These are phyloP conservation scores for Eucalyptus camaldulensis DNA, from an alignment of 345 rosid species.

Conservation along the genomic window DNA sequence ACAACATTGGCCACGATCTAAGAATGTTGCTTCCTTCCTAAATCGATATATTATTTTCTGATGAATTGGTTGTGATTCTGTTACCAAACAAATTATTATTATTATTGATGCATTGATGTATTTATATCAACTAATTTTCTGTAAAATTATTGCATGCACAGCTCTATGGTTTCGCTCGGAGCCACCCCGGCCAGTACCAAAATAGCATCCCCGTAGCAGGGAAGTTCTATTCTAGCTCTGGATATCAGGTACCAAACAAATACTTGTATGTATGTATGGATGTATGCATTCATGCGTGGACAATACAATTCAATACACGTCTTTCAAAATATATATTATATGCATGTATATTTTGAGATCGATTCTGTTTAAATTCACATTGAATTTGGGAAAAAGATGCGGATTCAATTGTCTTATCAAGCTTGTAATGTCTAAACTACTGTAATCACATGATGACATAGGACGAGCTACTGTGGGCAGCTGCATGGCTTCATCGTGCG, in stretches of 20 bases:
- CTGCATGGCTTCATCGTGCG: conserved; percentile 33
- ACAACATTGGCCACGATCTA: neutral
- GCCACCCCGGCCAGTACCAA: conserved; percentile 15
- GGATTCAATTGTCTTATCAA: neutral
- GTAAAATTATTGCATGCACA: neutral
- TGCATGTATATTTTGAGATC: neutral
- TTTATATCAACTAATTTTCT: neutral
- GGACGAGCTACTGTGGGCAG: conserved; percentile 38
- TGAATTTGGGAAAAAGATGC: neutral
- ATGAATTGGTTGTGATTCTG: neutral
- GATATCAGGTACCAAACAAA: conserved; percentile 1
- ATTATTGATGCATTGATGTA: neutral
- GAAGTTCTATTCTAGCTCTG: conserved; percentile 35
- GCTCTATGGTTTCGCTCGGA: conserved; percentile 26
- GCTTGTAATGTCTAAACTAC: neutral
- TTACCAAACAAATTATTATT: neutral
- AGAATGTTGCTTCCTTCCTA: neutral
- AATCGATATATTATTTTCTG: neutral
- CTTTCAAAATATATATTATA: too few species aligned
- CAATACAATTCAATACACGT: neutral
- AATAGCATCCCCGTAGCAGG: conserved; percentile 13
- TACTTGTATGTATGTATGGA: neutral
- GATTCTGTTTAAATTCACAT: neutral
- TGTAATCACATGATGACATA: neutral
- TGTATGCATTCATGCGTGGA: neutral